Evolutionary conservation across 306 rosid species (phyloP).

Genomic region (Alnus glutinosa): DNA sequence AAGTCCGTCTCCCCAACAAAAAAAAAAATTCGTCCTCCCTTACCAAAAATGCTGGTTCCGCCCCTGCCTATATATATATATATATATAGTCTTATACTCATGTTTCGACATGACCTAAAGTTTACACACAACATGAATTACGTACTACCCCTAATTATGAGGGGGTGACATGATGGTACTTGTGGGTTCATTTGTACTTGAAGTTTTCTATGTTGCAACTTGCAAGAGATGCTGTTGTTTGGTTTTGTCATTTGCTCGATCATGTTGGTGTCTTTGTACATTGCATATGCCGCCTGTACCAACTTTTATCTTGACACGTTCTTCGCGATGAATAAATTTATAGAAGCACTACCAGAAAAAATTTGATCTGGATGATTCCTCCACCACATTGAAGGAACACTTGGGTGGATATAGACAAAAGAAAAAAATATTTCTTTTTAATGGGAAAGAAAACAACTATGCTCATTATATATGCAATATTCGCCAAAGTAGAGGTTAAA

Average conservation of each 20-base stretch:
- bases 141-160: too few relatives aligned
- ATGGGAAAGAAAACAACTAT: not conserved
- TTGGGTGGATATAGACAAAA: not conserved
- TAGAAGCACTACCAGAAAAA: not conserved
- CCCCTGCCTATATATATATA: too few relatives aligned
- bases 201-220: not conserved
- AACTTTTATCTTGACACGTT: not conserved
- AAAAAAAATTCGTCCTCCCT: too few relatives aligned
- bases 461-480: not conserved
- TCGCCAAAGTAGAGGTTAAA: not conserved
- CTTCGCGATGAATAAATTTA: not conserved
- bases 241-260: not conserved
- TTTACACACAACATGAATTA: too few relatives aligned
- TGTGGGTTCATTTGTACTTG: not conserved
- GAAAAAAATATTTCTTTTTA: not conserved
- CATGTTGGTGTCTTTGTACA: not conserved
- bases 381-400: not conserved
- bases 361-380: not conserved
- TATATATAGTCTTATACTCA: too few relatives aligned
- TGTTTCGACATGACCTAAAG: too few relatives aligned
- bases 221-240: not conserved
- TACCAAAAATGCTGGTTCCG: too few relatives aligned
- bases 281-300: not conserved
- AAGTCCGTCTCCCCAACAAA: too few relatives aligned
- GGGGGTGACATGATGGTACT: not conserved